Percentiles rank a stretch among this genome's conserved stretches.
Evolutionary conservation across 352 stramenopile species (phyloP).

Genomic region (Globisporangium mamillatum): DNA sequence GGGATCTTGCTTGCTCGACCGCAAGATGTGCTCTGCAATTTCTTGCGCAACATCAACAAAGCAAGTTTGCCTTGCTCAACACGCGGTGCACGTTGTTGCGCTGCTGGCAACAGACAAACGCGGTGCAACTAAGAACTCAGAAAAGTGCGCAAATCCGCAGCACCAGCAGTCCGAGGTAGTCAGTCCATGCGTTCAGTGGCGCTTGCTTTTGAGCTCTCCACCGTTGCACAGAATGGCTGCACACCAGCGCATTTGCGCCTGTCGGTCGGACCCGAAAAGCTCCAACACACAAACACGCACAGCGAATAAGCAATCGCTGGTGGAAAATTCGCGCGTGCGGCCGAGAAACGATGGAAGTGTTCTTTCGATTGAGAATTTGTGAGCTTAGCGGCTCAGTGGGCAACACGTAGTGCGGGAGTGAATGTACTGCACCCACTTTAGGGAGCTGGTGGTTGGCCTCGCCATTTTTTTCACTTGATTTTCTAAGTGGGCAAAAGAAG

Average conservation of each 20-base stretch:
- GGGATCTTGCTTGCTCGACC: background rate
- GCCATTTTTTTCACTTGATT: background rate
- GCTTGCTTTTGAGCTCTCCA: background rate
- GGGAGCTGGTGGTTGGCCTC: background rate
- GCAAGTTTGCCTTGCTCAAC: background rate
- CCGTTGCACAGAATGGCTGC: background rate
- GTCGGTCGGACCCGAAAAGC: background rate
- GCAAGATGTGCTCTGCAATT: too few relatives aligned
- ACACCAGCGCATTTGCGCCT: background rate
- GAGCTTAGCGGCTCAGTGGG: background rate
- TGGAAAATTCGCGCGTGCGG: background rate
- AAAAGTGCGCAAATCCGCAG: background rate
- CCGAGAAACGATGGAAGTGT: background rate
- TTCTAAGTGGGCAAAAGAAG: background rate
- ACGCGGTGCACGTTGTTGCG: background rate
- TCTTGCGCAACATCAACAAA: background rate
- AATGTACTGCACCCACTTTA: background rate
- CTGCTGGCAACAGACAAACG: background rate
- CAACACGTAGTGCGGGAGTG: background rate
- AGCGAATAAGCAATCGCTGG: constrained; percentile 4
- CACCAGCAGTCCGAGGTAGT: background rate
- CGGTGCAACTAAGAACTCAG: background rate
- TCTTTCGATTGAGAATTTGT: constrained; percentile 1
- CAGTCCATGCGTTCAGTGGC: background rate
- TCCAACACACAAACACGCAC: background rate